Evolutionary conservation across 306 rosid species (phyloP).

Genomic region (Vigna reflexopilosa): DNA sequence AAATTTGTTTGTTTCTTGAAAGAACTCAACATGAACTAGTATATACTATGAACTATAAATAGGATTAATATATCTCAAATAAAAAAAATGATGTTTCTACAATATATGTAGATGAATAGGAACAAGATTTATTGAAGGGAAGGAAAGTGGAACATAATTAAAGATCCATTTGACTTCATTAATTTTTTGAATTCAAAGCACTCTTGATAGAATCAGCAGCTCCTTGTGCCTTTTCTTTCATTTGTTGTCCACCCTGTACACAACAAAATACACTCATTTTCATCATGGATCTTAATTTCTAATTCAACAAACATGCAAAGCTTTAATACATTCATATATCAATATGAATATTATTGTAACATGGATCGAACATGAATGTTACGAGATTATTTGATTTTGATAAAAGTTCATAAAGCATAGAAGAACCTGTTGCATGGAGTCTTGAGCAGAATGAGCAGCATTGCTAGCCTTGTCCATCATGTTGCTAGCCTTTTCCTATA

Average conservation of each 20-base stretch:
- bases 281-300: too few relatives aligned
- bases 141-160: too few relatives aligned
- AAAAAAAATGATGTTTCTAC: too few relatives aligned
- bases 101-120: too few relatives aligned
- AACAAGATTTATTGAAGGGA: too few relatives aligned
- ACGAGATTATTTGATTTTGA: neutral
- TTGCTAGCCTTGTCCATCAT: conserved; percentile 58
- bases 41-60: too few relatives aligned
- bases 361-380: neutral
- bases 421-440: conserved; percentile 52
- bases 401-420: neutral
- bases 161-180: too few relatives aligned
- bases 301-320: too few relatives aligned
- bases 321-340: too few relatives aligned
- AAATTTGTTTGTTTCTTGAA: too few relatives aligned
- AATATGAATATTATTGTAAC: neutral
- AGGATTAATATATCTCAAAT: too few relatives aligned
- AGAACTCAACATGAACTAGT: too few relatives aligned
- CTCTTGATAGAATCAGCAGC: conserved; percentile 43
- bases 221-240: conserved; percentile 35
- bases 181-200: neutral
- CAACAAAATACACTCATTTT: neutral
- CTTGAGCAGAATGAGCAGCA: conserved; percentile 60
- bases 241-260: conserved; percentile 54
- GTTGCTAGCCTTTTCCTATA: conserved; percentile 65